Evolutionary conservation across 139 green algal genomes (phyloP).

Genomic region (Volvox africanus): DNA sequence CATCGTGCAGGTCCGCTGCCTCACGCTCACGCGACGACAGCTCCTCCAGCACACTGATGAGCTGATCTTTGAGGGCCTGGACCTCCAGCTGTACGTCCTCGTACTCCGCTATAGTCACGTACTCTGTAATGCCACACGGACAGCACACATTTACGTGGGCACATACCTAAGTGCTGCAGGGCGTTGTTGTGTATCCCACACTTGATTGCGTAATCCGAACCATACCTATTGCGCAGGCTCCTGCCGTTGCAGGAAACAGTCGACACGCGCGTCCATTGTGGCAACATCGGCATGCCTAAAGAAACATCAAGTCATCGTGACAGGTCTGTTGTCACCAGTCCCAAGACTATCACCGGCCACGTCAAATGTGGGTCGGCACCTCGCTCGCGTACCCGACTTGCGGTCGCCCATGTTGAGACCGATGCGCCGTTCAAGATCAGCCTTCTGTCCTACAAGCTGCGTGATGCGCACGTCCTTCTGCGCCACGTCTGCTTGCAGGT

Average conservation of each 20-base stretch:
- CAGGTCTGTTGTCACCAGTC: too few species aligned
- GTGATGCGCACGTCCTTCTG: slow-evolving; percentile 57
- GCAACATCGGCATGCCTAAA: too few species aligned
- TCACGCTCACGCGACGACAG: slow-evolving; percentile 64
- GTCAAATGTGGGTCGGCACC: too few species aligned
- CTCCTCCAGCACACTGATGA: slow-evolving; percentile 65
- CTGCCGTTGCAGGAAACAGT: too few species aligned
- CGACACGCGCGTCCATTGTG: too few species aligned
- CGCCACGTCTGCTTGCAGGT: slow-evolving; percentile 58
- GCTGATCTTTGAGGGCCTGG: slow-evolving; percentile 64
- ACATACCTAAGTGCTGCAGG: too few species aligned
- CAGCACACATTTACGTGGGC: too few species aligned
- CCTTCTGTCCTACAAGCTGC: slow-evolving; percentile 56
- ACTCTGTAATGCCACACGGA: slow-evolving; percentile 30
- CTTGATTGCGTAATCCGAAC: too few species aligned
- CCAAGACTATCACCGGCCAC: too few species aligned
- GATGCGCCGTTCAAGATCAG: slow-evolving; percentile 52
- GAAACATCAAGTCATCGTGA: too few species aligned
- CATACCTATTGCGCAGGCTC: too few species aligned
- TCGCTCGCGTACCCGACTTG: slow-evolving; percentile 41
- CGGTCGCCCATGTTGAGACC: slow-evolving; percentile 50
- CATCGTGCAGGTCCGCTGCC: slow-evolving; percentile 61
- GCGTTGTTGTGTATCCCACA: too few species aligned
- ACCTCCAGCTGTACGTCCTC: slow-evolving; percentile 61
- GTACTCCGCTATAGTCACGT: slow-evolving; percentile 64